phyloP scores from a whole-genome alignment of 108 stramenopile species.

The Schizochytrium sp. region DNA sequence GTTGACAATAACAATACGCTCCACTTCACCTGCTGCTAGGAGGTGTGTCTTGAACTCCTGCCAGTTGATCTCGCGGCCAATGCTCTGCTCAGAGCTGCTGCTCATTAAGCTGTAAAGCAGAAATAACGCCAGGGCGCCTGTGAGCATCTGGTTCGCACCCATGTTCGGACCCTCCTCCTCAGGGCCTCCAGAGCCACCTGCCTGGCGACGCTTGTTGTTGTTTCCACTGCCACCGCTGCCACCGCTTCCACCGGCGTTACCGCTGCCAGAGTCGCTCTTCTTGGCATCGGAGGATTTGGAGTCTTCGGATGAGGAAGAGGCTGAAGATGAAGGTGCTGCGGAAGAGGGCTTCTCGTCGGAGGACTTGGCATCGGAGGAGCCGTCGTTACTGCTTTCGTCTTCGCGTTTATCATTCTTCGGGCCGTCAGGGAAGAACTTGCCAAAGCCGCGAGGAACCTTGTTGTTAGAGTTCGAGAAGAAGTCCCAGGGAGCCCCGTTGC shows the following conservation, averaged over 20 bases:
- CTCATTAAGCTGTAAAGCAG: neutral
- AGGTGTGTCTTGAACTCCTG: slow-evolving; percentile 75
- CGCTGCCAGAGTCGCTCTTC: neutral
- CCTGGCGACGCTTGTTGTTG: neutral
- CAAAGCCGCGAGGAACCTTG: slow-evolving; percentile 44
- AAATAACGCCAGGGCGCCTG: neutral
- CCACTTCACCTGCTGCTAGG: slow-evolving; percentile 73
- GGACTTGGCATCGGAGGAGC: neutral
- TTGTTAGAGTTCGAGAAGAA: neutral
- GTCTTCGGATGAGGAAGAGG: neutral
- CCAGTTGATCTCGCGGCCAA: slow-evolving; percentile 72
- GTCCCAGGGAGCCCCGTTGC: neutral
- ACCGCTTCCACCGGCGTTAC: neutral
- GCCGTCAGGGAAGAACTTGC: slow-evolving; percentile 50
- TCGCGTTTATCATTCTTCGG: neutral
- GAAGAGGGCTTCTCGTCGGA: neutral
- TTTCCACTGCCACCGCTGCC: neutral
- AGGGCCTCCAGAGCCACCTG: slow-evolving; percentile 20
- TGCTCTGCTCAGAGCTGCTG: slow-evolving; percentile 42
- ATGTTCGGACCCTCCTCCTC: neutral
- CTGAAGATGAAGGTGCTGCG: too few relatives aligned
- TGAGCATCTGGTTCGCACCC: neutral
- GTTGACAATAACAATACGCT: slow-evolving; percentile 73
- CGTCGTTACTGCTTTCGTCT: neutral
- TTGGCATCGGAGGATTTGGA: neutral